phyloP scores from a whole-genome alignment of 306 rosid genomes.

The Ammopiptanthus mongolicus region DNA sequence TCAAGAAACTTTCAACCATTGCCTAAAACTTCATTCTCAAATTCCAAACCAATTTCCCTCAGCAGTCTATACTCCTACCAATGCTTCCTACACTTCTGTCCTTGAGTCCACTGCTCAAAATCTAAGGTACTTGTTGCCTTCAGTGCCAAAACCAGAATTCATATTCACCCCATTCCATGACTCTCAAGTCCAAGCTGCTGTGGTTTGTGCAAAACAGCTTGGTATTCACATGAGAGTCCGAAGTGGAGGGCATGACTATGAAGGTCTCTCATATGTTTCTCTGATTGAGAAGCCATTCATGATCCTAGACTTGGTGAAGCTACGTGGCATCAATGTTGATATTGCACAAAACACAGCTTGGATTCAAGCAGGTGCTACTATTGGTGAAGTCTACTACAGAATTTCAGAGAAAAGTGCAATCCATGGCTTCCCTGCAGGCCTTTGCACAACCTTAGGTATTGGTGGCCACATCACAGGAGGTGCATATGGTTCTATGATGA shows the following conservation, averaged over 20 bases:
- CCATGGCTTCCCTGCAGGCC: constrained; percentile 68
- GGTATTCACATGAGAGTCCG: constrained; percentile 47
- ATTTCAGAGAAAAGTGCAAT: constrained; percentile 41
- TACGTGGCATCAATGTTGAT: constrained; percentile 31
- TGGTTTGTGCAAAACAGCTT: constrained; percentile 47
- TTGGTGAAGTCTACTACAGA: constrained; percentile 57
- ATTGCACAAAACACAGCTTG: constrained; percentile 39
- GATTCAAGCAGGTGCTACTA: constrained; percentile 61
- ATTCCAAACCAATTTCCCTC: constrained; percentile 35
- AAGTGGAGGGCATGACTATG: constrained; percentile 53
- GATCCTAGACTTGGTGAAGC: constrained; percentile 33
- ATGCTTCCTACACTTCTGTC: constrained; percentile 38
- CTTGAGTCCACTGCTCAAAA: constrained; percentile 71
- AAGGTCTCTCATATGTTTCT: constrained; percentile 46
- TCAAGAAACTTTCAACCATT: constrained; percentile 33
- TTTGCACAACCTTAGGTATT: constrained; percentile 50
- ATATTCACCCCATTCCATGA: constrained; percentile 56
- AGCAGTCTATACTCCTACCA: constrained; percentile 41
- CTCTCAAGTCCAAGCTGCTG: constrained; percentile 62
- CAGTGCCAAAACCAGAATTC: constrained; percentile 55
- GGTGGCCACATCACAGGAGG: constrained; percentile 81
- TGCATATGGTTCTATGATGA: constrained; percentile 60
- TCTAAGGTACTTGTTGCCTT: constrained; percentile 45
- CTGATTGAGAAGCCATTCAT: constrained; percentile 37
- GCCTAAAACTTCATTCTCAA: constrained; percentile 38